Conservation (phyloP, 2,329 filamentous ascomycete genomes). For the Fusarium anguioides region DNA sequence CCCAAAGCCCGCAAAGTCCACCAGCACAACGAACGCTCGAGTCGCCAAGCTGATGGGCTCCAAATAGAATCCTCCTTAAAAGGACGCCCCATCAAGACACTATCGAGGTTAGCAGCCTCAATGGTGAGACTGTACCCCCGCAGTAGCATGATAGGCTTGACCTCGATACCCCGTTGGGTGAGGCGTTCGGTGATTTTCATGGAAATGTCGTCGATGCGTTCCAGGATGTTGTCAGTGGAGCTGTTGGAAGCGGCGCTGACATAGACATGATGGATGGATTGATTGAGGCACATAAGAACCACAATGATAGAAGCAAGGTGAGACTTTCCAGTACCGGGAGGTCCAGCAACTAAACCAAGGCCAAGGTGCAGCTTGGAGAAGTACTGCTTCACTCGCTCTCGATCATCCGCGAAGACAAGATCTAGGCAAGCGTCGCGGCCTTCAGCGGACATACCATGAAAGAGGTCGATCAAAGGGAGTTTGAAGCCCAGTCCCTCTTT, state of each 20-base stretch:
- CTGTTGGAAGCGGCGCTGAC: neutral
- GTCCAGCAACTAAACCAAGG: neutral
- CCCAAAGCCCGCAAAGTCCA: slow-evolving; percentile 9
- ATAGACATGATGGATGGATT: neutral
- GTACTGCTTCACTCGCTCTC: neutral
- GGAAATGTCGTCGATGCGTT: neutral
- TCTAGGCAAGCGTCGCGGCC: neutral
- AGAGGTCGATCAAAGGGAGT: fast-evolving
- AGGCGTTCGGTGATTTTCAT: fast-evolving
- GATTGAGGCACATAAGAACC: neutral
- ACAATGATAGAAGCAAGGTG: neutral
- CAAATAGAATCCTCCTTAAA: neutral
- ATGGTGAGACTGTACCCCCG: neutral
- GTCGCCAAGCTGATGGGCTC: neutral
- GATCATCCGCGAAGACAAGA: neutral
- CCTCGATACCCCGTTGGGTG: fast-evolving
- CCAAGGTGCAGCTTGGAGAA: neutral
- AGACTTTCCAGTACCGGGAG: slow-evolving; percentile 3
- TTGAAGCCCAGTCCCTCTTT: fast-evolving
- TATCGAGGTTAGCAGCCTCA: neutral
- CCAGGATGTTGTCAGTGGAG: neutral
- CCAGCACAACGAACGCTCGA: slow-evolving; percentile 2
- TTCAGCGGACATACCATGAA: fast-evolving
- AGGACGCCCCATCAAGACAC: fast-evolving
- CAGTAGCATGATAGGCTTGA: neutral